Evolutionary conservation across 768 basidiomycete species (phyloP).

Genomic region (Lactifluus pinguis): DNA sequence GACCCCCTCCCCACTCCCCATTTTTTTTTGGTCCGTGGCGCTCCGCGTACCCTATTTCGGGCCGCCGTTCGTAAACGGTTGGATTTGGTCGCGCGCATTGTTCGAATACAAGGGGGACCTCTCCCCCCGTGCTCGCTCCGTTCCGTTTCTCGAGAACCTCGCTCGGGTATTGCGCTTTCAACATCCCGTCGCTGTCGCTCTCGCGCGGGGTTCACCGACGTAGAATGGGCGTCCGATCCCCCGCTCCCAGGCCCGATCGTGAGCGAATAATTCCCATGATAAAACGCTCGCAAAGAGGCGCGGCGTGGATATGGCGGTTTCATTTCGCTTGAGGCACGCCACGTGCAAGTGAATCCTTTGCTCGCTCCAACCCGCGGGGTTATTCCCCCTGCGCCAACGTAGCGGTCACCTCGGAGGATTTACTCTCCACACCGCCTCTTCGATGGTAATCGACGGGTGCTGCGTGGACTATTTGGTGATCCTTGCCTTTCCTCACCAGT

Average conservation of each 20-base stretch:
- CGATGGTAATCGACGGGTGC: constrained; percentile 10
- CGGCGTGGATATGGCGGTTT: background rate
- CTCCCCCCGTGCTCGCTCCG: background rate
- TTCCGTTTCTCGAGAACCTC: background rate
- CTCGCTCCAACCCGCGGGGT: constrained; percentile 9
- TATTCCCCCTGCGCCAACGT: constrained; percentile 1
- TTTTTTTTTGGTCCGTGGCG: constrained; percentile 8
- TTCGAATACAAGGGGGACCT: too few species aligned
- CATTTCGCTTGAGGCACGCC: constrained; percentile 13
- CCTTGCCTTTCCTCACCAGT: constrained; percentile 3
- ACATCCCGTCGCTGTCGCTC: background rate
- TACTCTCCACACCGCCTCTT: constrained; percentile 10
- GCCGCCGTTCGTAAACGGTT: background rate
- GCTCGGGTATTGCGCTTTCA: background rate
- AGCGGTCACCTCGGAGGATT: constrained; percentile 13
- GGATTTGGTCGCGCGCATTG: background rate
- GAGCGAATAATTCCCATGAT: constrained; percentile 4
- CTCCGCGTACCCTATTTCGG: constrained; percentile 4
- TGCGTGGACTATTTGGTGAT: constrained; percentile 6
- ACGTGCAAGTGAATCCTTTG: constrained; percentile 6
- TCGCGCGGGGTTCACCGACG: constrained; percentile 1
- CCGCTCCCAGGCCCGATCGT: background rate
- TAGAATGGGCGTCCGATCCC: constrained; percentile 10
- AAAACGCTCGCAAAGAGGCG: constrained; percentile 9
- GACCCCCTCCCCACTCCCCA: background rate